Evolutionary conservation across 176 grass and related monocot genomes (phyloP), one percentile per base, ranked within the genome.

Genomic region (Juncus effusus): DNA sequence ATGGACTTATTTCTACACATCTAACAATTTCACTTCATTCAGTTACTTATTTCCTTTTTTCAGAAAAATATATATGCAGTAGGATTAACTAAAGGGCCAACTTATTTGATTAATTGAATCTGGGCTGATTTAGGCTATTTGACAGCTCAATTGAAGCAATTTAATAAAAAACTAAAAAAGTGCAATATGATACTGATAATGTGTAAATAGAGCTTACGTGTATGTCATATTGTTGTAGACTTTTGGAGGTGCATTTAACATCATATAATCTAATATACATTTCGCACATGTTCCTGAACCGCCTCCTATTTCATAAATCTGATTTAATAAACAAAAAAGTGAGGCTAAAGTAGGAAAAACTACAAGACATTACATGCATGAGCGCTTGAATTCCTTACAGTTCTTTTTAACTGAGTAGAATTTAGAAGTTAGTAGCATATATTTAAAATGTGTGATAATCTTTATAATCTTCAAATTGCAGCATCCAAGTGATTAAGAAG

Each of bases 301-400:
- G 72, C 94, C 94, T 74, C 88, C 88, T 61, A 97, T 89, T 84
- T 92, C 88, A 69, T 84, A 89, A 76, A 97, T 97, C 94, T 97
- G 85, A 79, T 60, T 44, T 35, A 73, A 76, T 67, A 58, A 14
- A 82, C 42, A 47, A 37, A 65, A 60, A 12, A 36, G 39, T 36
- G n/a, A 42, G 60, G 40, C 37, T 9, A 67, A 40, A 76, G 61
- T 54, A 76, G 19, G 19, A 28, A 28, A 1, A 28, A 28, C 19
- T 28, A 28, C 19, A 28, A 28, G 1, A 28, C 7, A 13, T 1
- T 28, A 28, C 19, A 44, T 56, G 40, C 11, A 42, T 2, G 36
- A 36, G 9, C 10, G 62, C 3, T 56, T 7, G 42, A 70, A 44
- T 56, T 70, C n/a, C 51, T 70, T 70, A 13, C 7, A 4, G 42